Percentiles rank a stretch among this genome's conserved stretches.
Conservation (phyloP, 208 protist genomes). For the Phytomonas francai region DNA sequence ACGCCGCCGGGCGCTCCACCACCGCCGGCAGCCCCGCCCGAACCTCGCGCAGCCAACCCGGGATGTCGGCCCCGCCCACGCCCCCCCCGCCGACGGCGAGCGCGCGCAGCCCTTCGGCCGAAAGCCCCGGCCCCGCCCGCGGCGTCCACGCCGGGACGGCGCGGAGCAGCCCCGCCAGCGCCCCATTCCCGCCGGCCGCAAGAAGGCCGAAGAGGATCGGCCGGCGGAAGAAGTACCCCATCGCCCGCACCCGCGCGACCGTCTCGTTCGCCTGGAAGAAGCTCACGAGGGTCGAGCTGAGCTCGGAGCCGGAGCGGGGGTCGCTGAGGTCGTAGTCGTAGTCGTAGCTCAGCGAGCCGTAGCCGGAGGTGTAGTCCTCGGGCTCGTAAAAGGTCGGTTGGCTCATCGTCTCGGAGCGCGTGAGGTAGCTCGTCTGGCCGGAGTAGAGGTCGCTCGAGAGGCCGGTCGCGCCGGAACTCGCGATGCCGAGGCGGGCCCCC, state of each 20-base stretch:
- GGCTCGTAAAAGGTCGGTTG: neutral
- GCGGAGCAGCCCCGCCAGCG: slow-evolving; percentile 31
- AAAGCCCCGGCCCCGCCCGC: slow-evolving; percentile 2
- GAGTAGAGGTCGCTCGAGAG: slow-evolving; percentile 5
- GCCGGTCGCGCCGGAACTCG: slow-evolving; percentile 1
- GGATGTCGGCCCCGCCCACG: slow-evolving; percentile 35
- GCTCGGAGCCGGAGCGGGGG: slow-evolving; percentile 45
- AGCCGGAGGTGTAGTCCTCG: slow-evolving; percentile 20
- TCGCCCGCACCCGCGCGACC: slow-evolving; percentile 19
- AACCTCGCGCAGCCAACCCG: slow-evolving; percentile 51
- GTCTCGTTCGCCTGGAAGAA: slow-evolving; percentile 70
- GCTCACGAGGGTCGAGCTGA: slow-evolving; percentile 75
- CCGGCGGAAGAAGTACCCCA: slow-evolving; percentile 36
- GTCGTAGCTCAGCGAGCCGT: slow-evolving; percentile 30
- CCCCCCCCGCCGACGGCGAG: slow-evolving; percentile 16
- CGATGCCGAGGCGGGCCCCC: neutral
- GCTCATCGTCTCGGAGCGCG: neutral
- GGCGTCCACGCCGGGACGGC: slow-evolving; percentile 1
- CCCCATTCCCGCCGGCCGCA: slow-evolving; percentile 34
- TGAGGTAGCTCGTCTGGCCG: slow-evolving; percentile 16
- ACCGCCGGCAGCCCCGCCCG: slow-evolving; percentile 44
- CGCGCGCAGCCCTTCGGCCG: neutral
- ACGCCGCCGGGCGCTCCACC: slow-evolving; percentile 48
- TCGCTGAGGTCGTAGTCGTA: slow-evolving; percentile 16
- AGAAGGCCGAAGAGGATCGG: slow-evolving; percentile 60